A percentile compares a stretch with the other conserved stretches of the same genome.
These are phyloP conservation scores for Ophiocordyceps unilateralis DNA, from an alignment of 2,329 filamentous ascomycete genomes.

Conservation along the genomic window DNA sequence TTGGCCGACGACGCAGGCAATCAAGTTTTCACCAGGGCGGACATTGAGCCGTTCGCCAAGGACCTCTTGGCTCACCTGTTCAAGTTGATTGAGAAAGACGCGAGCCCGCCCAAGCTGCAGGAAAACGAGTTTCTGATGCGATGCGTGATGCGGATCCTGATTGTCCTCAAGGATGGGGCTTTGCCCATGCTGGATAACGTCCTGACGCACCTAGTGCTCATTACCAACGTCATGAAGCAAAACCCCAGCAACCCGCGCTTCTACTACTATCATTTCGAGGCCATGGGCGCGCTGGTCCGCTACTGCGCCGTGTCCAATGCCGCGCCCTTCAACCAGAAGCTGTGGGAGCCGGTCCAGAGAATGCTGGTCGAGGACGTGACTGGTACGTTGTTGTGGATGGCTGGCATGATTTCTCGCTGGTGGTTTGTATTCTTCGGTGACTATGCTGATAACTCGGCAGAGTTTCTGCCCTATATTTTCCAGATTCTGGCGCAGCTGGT, in stretches of 20 bases:
- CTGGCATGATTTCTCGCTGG: not conserved
- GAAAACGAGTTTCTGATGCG: constrained; percentile 99
- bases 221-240: constrained; percentile 78
- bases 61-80: constrained; percentile 83
- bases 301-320: constrained; percentile 49
- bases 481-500: constrained; percentile 84
- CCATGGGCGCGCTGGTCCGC: constrained; percentile 69
- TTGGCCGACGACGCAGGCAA: constrained; percentile 60
- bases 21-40: constrained; percentile 61
- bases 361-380: constrained; percentile 71
- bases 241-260: constrained; percentile 97
- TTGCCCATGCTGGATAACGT: constrained; percentile 58
- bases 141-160: constrained; percentile 92
- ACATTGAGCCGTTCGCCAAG: constrained; percentile 67
- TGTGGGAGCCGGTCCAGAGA: constrained; percentile 70
- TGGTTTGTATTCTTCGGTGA: not conserved
- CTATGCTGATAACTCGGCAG: constrained; percentile 22
- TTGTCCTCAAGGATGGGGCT: constrained; percentile 77
- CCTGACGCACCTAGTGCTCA: constrained; percentile 69
- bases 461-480: constrained; percentile 94
- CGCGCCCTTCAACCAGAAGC: constrained; percentile 56
- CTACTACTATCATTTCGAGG: constrained; percentile 97
- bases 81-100: constrained; percentile 72
- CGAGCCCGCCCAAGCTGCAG: constrained; percentile 78
- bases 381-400: constrained; percentile 27